phyloP scores from a whole-genome alignment of 805 yeast species.

The Saccharomycopsis guyanensis region DNA sequence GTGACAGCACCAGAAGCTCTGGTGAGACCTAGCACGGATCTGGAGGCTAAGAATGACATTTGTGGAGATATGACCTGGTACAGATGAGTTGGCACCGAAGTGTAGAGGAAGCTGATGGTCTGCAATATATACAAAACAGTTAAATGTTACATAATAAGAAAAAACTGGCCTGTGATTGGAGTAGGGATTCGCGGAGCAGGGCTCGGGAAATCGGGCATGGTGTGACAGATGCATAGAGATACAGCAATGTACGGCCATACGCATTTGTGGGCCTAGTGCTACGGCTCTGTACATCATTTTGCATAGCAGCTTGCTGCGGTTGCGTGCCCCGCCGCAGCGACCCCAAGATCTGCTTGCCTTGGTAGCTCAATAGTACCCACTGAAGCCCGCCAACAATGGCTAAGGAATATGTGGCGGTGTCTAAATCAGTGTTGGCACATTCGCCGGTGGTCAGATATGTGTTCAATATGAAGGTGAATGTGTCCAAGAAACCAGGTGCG shows the following conservation, averaged over 20 bases:
- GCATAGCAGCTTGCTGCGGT: neutral
- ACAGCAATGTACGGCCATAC: too few species aligned
- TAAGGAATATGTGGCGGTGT: conserved; percentile 1
- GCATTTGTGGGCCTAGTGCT: too few species aligned
- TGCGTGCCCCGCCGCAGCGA: neutral
- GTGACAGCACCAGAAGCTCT: too few species aligned
- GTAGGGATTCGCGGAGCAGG: neutral
- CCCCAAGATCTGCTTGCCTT: too few species aligned
- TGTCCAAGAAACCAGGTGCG: neutral
- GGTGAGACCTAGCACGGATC: neutral
- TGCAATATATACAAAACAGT: too few species aligned
- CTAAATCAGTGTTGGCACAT: conserved; percentile 4
- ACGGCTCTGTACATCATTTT: neutral
- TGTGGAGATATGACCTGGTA: neutral
- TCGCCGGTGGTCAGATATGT: conserved; percentile 15
- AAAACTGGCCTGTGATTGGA: neutral
- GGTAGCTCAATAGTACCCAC: too few species aligned
- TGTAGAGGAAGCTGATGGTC: too few species aligned
- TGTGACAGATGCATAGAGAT: neutral
- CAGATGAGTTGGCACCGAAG: too few species aligned
- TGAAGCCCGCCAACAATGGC: neutral
- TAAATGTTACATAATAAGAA: neutral
- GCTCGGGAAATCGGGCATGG: neutral
- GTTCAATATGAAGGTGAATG: conserved; percentile 5
- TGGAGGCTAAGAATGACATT: neutral